Percentiles rank a stretch among this genome's conserved stretches.
Conservation (phyloP, 805 yeast species). For the Naumovozyma castellii region DNA sequence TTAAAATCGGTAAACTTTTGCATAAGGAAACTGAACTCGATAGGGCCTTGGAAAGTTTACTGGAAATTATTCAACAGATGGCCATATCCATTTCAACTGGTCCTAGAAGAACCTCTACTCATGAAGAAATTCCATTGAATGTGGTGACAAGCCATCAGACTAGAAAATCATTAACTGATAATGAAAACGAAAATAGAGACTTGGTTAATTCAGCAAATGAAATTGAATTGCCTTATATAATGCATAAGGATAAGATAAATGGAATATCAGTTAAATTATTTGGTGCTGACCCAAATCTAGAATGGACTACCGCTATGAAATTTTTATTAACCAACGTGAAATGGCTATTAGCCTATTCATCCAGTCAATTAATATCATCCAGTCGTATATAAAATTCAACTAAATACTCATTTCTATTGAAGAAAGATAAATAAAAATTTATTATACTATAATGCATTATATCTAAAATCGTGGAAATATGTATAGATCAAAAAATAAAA, state of each 20-base stretch:
- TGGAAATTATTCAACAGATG: slow-evolving; percentile 32
- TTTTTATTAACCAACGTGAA: slow-evolving; percentile 68
- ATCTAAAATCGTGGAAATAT: not conserved
- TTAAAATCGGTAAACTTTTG: slow-evolving; percentile 55
- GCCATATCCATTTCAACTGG: slow-evolving; percentile 12
- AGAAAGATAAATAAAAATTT: too few species aligned
- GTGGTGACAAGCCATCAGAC: not conserved
- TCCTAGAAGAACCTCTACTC: not conserved
- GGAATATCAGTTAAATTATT: slow-evolving; percentile 66
- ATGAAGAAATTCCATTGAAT: not conserved
- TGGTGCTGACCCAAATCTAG: slow-evolving; percentile 51
- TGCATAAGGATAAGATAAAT: slow-evolving; percentile 64
- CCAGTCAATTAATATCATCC: slow-evolving; percentile 25
- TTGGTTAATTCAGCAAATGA: slow-evolving; percentile 2
- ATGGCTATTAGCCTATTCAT: slow-evolving; percentile 77
- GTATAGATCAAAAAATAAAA: not conserved
- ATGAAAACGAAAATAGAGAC: not conserved
- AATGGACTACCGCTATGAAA: slow-evolving; percentile 88
- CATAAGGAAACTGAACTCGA: slow-evolving; percentile 66
- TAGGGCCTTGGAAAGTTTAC: slow-evolving; percentile 67
- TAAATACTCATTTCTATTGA: too few species aligned
- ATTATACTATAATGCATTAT: not conserved
- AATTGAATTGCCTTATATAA: slow-evolving; percentile 64
- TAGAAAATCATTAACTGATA: not conserved
- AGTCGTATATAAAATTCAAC: not conserved